Base-by-base conservation (phyloP, 257 asterid genomes). In the Scutellaria galericulata region DNA sequence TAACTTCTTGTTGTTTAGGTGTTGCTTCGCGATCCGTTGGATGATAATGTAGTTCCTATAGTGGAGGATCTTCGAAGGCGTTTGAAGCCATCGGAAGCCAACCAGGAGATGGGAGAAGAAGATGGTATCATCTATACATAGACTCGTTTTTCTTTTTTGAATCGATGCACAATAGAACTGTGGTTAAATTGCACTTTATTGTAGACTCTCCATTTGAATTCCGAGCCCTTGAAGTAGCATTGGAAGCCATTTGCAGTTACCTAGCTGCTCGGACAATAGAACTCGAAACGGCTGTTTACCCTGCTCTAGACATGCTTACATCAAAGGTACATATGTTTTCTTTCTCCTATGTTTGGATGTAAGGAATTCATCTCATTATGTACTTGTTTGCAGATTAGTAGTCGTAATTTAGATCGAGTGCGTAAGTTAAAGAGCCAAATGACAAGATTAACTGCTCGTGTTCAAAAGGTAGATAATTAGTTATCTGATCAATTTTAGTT, bases 361-460 rank as follows among this genome's bases (percentile, higher is more conserved):
- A 31, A 12, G n/a, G 42, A 10, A 42, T 47, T 15, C 44, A 0
- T 68, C 10, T 31, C 37, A 31, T 31, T 31, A 31, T 9, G 11
- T 14, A 5, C 10, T 42, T 63, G 11, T 62, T 78, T 82, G 76
- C 88, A 92, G 98, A 93, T 93, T 73, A 93, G 91, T 74, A 89
- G 96, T 88, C 91, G 96, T 66, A 93, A 93, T 83, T 84, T 93
- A 75, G 98, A 93, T 75, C 83, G 94, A 47, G 95, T 93, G 8
- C 91, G 96, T 50, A 93, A 89, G 72, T 69, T 91, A 40, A 93
- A 93, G 88, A 87, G 96, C 86, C 96, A 89, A 74, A 93, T 93
- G 97, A 93, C 96, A 64, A 83, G 98, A 82, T 78, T 93, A 83
- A 93, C 97, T 69, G 96, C 89, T 62, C 97, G 97, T 18, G 98